These are phyloP conservation scores for Candida boleticola DNA, from an alignment of 805 yeast genomes.

Conservation along the genomic window DNA sequence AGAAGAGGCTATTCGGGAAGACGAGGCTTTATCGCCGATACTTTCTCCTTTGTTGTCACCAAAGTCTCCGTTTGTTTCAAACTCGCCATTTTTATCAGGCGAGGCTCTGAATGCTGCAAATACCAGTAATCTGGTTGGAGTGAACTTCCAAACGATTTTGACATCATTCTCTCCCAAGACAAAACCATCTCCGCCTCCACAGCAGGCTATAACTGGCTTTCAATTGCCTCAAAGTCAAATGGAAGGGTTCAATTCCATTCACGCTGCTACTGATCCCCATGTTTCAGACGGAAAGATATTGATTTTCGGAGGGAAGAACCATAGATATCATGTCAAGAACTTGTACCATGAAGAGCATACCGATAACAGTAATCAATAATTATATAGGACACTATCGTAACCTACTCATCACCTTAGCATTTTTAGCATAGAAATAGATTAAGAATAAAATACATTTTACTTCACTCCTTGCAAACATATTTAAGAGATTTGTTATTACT, in stretches of 20 bases:
- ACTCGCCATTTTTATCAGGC: not conserved
- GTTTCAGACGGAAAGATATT: constrained; percentile 8
- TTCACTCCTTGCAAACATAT: too few relatives aligned
- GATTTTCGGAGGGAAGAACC: constrained; percentile 19
- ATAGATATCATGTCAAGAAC: constrained; percentile 18
- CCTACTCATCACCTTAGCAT: too few relatives aligned
- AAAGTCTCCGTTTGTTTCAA: not conserved
- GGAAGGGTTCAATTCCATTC: constrained; percentile 2
- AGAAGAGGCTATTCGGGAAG: constrained; percentile 45
- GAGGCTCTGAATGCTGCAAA: not conserved
- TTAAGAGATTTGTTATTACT: too few relatives aligned
- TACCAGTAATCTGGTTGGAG: not conserved
- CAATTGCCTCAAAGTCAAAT: constrained; percentile 6
- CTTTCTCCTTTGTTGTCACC: constrained; percentile 42
- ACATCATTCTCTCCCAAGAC: constrained; percentile 2
- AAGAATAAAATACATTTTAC: too few relatives aligned
- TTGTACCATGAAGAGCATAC: constrained; percentile 2
- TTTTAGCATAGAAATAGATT: too few relatives aligned
- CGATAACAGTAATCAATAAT: too few relatives aligned
- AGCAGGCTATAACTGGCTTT: not conserved
- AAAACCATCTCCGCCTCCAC: not conserved
- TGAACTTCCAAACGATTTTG: constrained; percentile 3
- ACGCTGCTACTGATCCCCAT: not conserved
- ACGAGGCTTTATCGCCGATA: constrained; percentile 45
- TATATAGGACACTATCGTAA: too few relatives aligned